These are phyloP conservation scores for Pleoardoris graminearum DNA, from an alignment of 2,329 filamentous ascomycete genomes.

Conservation along the genomic window DNA sequence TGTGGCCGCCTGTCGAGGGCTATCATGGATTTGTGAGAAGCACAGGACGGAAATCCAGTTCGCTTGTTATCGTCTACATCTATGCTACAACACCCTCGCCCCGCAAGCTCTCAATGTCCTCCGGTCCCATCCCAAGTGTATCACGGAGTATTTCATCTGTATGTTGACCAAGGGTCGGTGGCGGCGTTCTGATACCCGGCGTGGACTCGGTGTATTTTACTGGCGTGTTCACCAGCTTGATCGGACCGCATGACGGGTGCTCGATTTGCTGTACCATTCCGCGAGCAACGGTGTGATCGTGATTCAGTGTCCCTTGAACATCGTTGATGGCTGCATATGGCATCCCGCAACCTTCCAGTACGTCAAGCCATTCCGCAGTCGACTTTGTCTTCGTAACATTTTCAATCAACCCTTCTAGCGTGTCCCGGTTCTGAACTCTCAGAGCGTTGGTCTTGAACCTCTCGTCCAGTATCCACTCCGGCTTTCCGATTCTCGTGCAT, in stretches of 20 bases:
- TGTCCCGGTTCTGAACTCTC: conserved; percentile 69
- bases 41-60: too few species aligned
- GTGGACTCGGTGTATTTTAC: conserved; percentile 88
- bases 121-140: conserved; percentile 36
- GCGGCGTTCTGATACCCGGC: conserved; percentile 74
- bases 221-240: conserved; percentile 91
- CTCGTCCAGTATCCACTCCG: conserved; percentile 61
- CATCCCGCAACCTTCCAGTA: conserved; percentile 89
- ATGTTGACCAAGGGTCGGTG: conserved; percentile 70
- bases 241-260: conserved; percentile 78
- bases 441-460: conserved; percentile 63
- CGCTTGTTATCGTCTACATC: too few species aligned
- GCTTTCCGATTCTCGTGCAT: conserved; percentile 59
- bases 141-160: conserved; percentile 42
- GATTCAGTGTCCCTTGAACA: conserved; percentile 78
- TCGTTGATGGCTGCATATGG: conserved; percentile 96
- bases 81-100: conserved; percentile 43
- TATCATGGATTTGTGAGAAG: too few species aligned
- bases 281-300: conserved; percentile 78
- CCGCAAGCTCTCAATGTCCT: conserved; percentile 37
- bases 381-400: conserved; percentile 72
- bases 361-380: conserved; percentile 82
- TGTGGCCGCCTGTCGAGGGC: too few species aligned
- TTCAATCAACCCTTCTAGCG: conserved; percentile 80
- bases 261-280: conserved; percentile 89